Evolutionary conservation across 169 alveolate genomes (phyloP), one percentile per base, ranked within the genome.

Genomic region (Babesia caballi): DNA sequence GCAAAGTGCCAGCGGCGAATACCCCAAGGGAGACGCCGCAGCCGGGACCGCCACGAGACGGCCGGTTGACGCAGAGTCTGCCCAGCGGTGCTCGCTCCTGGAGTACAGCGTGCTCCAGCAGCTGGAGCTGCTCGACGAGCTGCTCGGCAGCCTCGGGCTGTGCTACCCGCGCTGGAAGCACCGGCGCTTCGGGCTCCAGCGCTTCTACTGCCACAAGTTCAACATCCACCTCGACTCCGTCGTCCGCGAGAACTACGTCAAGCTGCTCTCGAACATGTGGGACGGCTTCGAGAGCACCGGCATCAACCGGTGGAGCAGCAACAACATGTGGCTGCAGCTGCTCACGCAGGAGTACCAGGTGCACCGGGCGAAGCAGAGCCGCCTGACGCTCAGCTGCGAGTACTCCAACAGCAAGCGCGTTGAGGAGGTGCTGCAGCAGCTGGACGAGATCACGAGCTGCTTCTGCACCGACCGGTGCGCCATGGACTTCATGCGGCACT

Each of bases 121-220:
- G 27, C 33, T 63, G 61, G 73, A 63, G 41, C 49, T 63, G 21
- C 12, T 63, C 32, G 60, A 63, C 33, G 73, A 63, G 60, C 51
- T 63, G 41, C 23, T 63, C 35, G 28, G 36, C 54, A 44, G 73
- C 49, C 61, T 78, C 38, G 87, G 87, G 14, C 51, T 49, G 30
- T 38, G 73, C 15, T 78, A 67, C 65, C 76, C 66, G 14, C 65
- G 74, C 11, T 78, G 87, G 87, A 78, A 78, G 77, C 69, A 68
- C 46, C 25, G 67, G 40, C 28, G 77, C 25, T 53, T 53, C 40
- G 87, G 87, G 11, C 28, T 78, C 9, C 71, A 61, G 54, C 28
- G 87, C 19, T 78, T 68, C 35, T 78, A 78, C 32, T 78, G 87
- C 73, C 87, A 78, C 76, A 78, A 67, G 68, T 78, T 65, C 30